phyloP scores from a whole-genome alignment of 1,139 yeast species.

The Diutina siamensis region DNA sequence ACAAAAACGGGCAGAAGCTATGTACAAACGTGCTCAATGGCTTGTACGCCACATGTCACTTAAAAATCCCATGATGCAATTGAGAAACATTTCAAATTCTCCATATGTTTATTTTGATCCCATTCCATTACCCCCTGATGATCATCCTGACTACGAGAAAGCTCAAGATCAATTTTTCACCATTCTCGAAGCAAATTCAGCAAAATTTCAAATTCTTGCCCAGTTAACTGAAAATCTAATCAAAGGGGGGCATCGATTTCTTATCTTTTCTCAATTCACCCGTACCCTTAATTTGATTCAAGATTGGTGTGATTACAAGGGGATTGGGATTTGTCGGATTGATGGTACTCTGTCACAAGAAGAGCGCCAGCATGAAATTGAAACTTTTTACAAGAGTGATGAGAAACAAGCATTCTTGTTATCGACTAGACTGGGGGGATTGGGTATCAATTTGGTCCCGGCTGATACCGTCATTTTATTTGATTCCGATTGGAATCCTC shows the following conservation, averaged over 20 bases:
- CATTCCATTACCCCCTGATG: constrained; percentile 26
- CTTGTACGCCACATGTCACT: constrained; percentile 18
- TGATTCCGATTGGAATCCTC: constrained; percentile 97
- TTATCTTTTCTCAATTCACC: constrained; percentile 80
- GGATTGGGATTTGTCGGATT: constrained; percentile 43
- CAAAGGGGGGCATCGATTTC: constrained; percentile 45
- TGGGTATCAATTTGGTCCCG: constrained; percentile 75
- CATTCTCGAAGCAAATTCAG: constrained; percentile 29
- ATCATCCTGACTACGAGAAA: constrained; percentile 10
- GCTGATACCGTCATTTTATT: constrained; percentile 87
- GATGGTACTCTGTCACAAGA: constrained; percentile 67
- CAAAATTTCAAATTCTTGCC: constrained; percentile 61
- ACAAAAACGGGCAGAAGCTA: background rate
- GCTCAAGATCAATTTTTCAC: background rate
- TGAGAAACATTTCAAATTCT: constrained; percentile 73
- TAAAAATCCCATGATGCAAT: constrained; percentile 67
- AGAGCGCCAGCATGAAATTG: constrained; percentile 55
- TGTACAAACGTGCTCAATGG: background rate
- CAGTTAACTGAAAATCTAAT: constrained; percentile 46
- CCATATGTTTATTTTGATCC: constrained; percentile 81
- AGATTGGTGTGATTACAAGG: constrained; percentile 35
- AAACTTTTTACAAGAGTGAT: constrained; percentile 29
- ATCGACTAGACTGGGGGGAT: constrained; percentile 90
- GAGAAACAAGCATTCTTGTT: constrained; percentile 44
- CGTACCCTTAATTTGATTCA: constrained; percentile 50